Evolutionary conservation across 2,329 filamentous ascomycete genomes (phyloP), one percentile per base, ranked within the genome.

Genomic region (Chaetomiaceae sp.): DNA sequence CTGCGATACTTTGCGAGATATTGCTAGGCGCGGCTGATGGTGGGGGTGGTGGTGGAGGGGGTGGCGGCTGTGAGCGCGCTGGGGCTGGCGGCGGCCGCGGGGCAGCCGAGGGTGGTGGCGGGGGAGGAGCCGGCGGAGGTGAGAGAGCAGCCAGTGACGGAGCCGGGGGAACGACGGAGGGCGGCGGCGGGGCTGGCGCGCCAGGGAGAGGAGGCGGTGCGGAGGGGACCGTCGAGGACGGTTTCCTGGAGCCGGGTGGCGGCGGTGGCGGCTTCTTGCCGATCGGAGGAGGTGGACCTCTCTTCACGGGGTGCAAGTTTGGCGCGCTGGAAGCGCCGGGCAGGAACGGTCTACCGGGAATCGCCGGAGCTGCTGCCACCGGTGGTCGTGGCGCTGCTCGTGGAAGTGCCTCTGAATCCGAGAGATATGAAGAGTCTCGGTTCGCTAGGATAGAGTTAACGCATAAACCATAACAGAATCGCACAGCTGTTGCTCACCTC

Each of bases 261-360:
- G 80, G 78, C 20, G 81, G 80, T 33, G 79, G 80, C 29, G 78
- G 79, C 60, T 89, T 89, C 72, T 88, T 89, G 49, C 84, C 85
- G 57, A 87, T 75, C 6, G 84, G 84, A 11, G 86, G 86, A 24
- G 88, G 88, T 29, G 88, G 88, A 45, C 83, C 83, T 59, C 78
- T 70, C 56, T 75, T 47, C 29, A 35, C 19, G 35, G 83, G 68
- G 47, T 74, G 68, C 26, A 71, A 63, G 17, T 35, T 47, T 12
- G 70, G 68, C 26, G 74, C 68, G 51, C 69, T 67, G n/a, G 71
- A 69, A 12, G 72, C 69, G 17, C 71, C 70, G 20, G 70, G 68
- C 24, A 72, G 67, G 14, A 72, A 71, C 41, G 80, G 70, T 17
- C 78, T 69, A 15, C 73, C 70, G 3, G 81, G 81, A 29, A 81